Conservation (phyloP, 306 rosid species). For the Sechiopsis laciniata region DNA sequence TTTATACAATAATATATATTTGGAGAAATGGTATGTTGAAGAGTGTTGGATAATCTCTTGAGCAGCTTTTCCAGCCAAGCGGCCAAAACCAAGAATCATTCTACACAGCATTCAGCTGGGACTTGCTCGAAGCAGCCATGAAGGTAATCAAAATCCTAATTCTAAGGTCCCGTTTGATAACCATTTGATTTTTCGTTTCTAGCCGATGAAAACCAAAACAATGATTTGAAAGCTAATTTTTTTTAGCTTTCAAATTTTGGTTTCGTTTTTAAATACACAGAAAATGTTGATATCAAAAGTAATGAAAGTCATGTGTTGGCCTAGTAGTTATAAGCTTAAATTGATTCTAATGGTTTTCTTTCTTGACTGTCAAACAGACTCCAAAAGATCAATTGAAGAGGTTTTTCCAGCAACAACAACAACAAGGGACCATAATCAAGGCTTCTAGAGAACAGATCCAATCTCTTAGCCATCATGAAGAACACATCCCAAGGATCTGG, state of each 20-base stretch:
- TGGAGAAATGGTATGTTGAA: too few relatives aligned
- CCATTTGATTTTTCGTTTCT: too few relatives aligned
- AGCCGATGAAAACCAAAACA: too few relatives aligned
- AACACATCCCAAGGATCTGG: slow-evolving; percentile 30
- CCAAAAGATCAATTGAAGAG: slow-evolving; percentile 30
- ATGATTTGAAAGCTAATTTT: too few relatives aligned
- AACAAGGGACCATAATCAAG: slow-evolving; percentile 39
- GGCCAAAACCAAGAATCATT: slow-evolving; percentile 57
- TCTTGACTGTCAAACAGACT: slow-evolving; percentile 26
- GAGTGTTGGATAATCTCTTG: too few relatives aligned
- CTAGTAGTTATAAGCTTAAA: too few relatives aligned
- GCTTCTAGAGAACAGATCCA: slow-evolving; percentile 39
- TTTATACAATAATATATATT: too few relatives aligned
- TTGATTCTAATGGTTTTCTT: background rate
- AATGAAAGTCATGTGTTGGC: too few relatives aligned
- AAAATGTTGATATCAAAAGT: too few relatives aligned
- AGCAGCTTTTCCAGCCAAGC: slow-evolving; percentile 44
- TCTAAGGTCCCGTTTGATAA: too few relatives aligned
- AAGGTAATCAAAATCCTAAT: slow-evolving; percentile 29
- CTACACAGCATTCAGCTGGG: slow-evolving; percentile 53
- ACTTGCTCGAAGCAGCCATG: slow-evolving; percentile 52
- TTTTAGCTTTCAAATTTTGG: too few relatives aligned
- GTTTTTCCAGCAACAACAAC: slow-evolving; percentile 36
- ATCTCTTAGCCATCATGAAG: slow-evolving; percentile 32
- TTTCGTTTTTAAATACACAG: too few relatives aligned